phyloP scores from a whole-genome alignment of 352 stramenopile species.

The Pythium folliculosum region DNA sequence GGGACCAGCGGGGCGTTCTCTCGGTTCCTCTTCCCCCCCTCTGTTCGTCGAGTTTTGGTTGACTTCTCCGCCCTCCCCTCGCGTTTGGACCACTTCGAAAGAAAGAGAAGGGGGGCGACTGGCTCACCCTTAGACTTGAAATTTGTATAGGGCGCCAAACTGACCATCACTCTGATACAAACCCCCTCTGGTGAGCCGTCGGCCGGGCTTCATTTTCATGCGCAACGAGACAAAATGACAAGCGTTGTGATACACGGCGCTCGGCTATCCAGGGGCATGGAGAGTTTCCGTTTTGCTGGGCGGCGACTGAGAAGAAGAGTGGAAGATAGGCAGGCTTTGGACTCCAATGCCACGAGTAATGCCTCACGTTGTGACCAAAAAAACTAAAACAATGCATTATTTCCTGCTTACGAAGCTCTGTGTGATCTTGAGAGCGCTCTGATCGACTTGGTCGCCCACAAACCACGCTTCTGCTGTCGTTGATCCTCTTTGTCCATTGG shows the following conservation, averaged over 20 bases:
- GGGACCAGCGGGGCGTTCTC: background rate
- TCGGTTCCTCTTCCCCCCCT: background rate
- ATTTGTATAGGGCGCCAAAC: constrained; percentile 6
- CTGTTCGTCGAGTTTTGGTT: constrained; percentile 1
- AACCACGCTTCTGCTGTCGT: background rate
- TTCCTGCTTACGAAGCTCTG: too few species aligned
- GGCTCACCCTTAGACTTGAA: constrained; percentile 10
- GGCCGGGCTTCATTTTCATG: background rate
- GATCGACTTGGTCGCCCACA: background rate
- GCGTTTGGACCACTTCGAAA: constrained; percentile 14
- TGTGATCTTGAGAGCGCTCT: too few species aligned
- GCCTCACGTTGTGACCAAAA: too few species aligned
- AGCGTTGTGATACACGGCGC: background rate
- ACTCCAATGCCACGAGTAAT: too few species aligned
- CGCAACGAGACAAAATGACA: too few species aligned
- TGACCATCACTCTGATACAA: constrained; percentile 9
- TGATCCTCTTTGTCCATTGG: background rate
- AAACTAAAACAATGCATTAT: too few species aligned
- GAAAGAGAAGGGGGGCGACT: constrained; percentile 9
- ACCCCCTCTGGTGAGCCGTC: background rate
- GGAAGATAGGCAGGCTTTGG: too few species aligned
- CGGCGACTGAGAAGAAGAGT: too few species aligned
- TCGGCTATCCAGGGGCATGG: too few species aligned
- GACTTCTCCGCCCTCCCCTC: background rate
- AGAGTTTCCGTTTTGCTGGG: too few species aligned